phyloP scores from a whole-genome alignment of 2,329 filamentous ascomycete species.

The Lachnellula arida region DNA sequence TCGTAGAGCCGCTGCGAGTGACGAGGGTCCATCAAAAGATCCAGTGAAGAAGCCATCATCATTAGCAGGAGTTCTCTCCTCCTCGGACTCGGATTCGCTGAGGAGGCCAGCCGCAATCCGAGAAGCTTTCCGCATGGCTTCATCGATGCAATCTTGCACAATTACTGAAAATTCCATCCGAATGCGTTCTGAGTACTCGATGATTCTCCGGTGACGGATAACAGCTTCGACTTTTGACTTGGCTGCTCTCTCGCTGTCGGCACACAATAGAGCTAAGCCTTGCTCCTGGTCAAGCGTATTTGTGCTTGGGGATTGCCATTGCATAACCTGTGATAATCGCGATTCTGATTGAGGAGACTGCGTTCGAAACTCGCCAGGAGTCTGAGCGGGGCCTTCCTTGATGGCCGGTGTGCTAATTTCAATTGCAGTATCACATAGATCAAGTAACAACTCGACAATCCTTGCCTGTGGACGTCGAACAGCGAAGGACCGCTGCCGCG shows the following conservation, averaged over 20 bases:
- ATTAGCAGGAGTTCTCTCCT: conserved; percentile 39
- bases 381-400: conserved; percentile 70
- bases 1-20: conserved; percentile 50
- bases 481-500: conserved; percentile 81
- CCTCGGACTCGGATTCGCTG: conserved; percentile 60
- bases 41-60: conserved; percentile 50
- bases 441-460: conserved; percentile 90
- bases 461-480: conserved; percentile 83
- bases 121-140: conserved; percentile 83
- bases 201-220: conserved; percentile 82
- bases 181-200: conserved; percentile 95
- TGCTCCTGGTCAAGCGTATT: conserved; percentile 92
- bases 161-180: conserved; percentile 88
- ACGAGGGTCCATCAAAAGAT: conserved; percentile 55
- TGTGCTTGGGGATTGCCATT: conserved; percentile 93
- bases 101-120: conserved; percentile 80
- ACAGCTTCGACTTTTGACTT: conserved; percentile 90
- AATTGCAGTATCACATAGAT: conserved; percentile 90
- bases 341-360: conserved; percentile 96
- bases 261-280: conserved; percentile 79
- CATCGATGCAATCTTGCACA: conserved; percentile 93
- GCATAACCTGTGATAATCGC: conserved; percentile 85
- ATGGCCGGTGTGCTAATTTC: conserved; percentile 93
- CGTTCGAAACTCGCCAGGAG: conserved; percentile 75
- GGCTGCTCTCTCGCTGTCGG: conserved; percentile 81